Conservation (phyloP, 202 grass and related monocot species). For the Hordeum pubiflorum region DNA sequence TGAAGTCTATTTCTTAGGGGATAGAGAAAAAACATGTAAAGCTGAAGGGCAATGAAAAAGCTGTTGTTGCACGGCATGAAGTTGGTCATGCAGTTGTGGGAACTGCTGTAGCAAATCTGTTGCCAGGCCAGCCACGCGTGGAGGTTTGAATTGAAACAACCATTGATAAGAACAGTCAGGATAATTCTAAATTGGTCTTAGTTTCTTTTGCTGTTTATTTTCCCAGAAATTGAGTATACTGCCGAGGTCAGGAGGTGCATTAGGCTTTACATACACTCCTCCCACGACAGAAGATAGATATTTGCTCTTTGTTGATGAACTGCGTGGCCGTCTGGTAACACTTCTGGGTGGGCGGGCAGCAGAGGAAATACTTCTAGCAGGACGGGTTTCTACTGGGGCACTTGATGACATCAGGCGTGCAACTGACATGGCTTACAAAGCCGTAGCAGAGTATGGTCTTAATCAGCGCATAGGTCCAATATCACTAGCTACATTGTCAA, state of each 20-base stretch:
- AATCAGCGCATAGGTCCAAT: constrained; percentile 77
- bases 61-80: constrained; percentile 93
- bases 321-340: constrained; percentile 85
- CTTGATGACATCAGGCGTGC: constrained; percentile 96
- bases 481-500: constrained; percentile 78
- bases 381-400: constrained; percentile 88
- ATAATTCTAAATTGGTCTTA: constrained; percentile 12
- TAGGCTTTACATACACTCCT: constrained; percentile 91
- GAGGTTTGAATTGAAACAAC: constrained; percentile 56
- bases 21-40: constrained; percentile 99
- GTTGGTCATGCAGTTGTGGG: constrained; percentile 94
- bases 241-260: constrained; percentile 88
- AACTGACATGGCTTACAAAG: constrained; percentile 98
- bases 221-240: constrained; percentile 95
- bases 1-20: constrained; percentile 48
- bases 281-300: constrained; percentile 87
- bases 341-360: constrained; percentile 90
- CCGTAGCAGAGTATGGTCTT: constrained; percentile 91
- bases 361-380: constrained; percentile 76
- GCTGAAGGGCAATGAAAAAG: constrained; percentile 86
- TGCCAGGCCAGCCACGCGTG: constrained; percentile 81
- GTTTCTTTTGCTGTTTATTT: background rate
- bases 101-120: constrained; percentile 80
- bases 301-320: constrained; percentile 92
- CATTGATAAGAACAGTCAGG: constrained; percentile 7